A percentile compares a stretch with the other conserved stretches of the same genome.
phyloP scores from a whole-genome alignment of 345 rosid species.

The Corchorus capsularis region DNA sequence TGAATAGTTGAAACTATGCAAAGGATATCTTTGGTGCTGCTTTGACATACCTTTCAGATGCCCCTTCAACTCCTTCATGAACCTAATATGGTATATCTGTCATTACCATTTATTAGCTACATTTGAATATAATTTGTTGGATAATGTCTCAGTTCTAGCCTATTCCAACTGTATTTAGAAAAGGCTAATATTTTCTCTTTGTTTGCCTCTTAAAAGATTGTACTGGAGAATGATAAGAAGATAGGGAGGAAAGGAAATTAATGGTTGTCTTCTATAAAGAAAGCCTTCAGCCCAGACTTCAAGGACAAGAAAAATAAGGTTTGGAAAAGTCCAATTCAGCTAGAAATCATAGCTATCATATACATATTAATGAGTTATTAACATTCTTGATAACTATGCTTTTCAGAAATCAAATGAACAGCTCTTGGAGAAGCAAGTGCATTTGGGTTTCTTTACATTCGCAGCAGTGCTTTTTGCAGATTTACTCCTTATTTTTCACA shows the following conservation, averaged over 20 bases:
- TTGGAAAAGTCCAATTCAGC: constrained; percentile 1
- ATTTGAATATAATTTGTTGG: background rate
- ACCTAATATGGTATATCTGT: background rate
- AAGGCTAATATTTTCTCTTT: no score
- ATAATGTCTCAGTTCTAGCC: no score
- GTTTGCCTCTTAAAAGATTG: no score
- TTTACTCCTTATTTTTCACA: no score
- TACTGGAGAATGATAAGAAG: no score
- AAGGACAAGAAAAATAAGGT: constrained; percentile 52
- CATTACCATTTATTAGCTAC: background rate
- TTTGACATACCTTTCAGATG: background rate
- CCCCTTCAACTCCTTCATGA: background rate
- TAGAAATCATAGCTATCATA: background rate
- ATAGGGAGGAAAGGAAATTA: no score
- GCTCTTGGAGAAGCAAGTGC: constrained; percentile 52
- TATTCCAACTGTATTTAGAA: no score
- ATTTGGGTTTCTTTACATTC: no score
- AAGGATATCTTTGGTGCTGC: background rate
- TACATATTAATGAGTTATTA: background rate
- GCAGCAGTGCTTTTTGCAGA: no score
- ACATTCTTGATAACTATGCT: background rate
- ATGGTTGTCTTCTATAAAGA: no score
- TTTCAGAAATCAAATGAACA: constrained; percentile 51
- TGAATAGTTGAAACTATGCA: constrained; percentile 1
- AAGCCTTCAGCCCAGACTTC: constrained; percentile 18